Evolutionary conservation across 2,329 filamentous ascomycete species (phyloP), one percentile per base, ranked within the genome.

Genomic region (Sarocladium kiliense): DNA sequence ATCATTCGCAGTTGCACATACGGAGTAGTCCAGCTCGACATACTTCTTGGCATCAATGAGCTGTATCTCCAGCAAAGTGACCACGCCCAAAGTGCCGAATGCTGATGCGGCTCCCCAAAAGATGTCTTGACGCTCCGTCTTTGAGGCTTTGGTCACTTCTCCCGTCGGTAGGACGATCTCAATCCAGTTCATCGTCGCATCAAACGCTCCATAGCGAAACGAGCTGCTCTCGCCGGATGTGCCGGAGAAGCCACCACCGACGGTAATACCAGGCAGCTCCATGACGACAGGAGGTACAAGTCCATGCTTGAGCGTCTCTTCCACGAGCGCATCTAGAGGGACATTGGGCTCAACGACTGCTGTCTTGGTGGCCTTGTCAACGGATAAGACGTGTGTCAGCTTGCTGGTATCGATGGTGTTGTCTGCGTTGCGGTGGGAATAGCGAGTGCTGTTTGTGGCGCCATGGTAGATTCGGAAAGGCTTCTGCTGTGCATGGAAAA

Each of bases 391-490:
- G 66, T 81, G 77, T 59, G 75, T 77, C 10, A 92, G 77, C 3
- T 66, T 64, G 68, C 84, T 86, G 36, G 86, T 90, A 66, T 90
- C 86, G 55, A 92, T 75, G 10, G 83, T 80, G 62, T 80, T 81
- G 65, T 77, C 75, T 12, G 68, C 65, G 45, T 68, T 69, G 27
- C 76, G 75, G 19, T 74, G 70, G 7, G 77, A 76, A 25, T 78
- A 77, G 7, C 88, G 84, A 36, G 88, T 91, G 68, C 84, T 89
- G 71, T 89, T 91, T 25, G 88, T 91, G 0, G 86, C 84, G 58
- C 88, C 88, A 70, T 91, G 88, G 62, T 84, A 88, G 65, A 91
- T 85, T n/a, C 87, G 79, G 69, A 89, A 91, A 2, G 85, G 80
- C 64, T 74, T 67, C 56, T 72, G 67, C 7, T 62, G 65, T 2